Percentiles rank a stretch among this genome's conserved stretches.
Evolutionary conservation across 2,329 filamentous ascomycete species (phyloP).

Genomic region (Fusarium abutilonis): DNA sequence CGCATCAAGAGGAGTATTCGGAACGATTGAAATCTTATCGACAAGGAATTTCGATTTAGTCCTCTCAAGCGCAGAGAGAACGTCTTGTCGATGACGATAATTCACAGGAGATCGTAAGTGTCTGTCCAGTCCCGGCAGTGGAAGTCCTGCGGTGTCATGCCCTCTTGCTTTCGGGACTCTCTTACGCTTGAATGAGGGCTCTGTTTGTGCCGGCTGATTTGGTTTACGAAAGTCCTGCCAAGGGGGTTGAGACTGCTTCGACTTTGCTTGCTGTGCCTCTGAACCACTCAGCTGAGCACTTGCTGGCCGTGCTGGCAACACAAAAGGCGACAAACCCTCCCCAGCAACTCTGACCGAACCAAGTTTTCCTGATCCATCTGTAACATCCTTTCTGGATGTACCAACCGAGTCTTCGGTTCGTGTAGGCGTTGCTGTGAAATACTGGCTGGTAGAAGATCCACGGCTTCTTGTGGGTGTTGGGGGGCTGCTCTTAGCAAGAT

Average conservation of each 20-base stretch:
- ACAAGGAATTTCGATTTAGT: constrained; percentile 46
- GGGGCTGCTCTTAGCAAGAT: constrained; percentile 30
- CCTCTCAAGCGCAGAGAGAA: constrained; percentile 46
- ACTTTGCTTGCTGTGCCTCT: not conserved
- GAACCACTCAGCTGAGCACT: not conserved
- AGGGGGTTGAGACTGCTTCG: constrained; percentile 6
- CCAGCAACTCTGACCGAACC: not conserved
- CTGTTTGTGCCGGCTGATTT: not conserved
- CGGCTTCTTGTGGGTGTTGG: constrained; percentile 6
- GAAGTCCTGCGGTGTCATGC: constrained; percentile 34
- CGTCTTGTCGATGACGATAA: constrained; percentile 35
- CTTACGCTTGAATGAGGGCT: constrained; percentile 21
- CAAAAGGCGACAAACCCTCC: not conserved
- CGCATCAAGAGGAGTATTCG: constrained; percentile 11
- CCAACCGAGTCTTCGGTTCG: not conserved
- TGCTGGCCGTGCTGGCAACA: not conserved
- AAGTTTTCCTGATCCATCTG: not conserved
- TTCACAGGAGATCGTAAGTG: constrained; percentile 31
- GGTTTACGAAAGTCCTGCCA: constrained; percentile 32
- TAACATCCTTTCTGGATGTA: not conserved
- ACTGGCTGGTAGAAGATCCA: constrained; percentile 30
- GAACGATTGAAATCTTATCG: constrained; percentile 14
- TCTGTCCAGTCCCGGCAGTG: constrained; percentile 41
- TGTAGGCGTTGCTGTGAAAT: constrained; percentile 26
- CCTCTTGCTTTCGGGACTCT: constrained; percentile 22